Evolutionary conservation across 2,329 filamentous ascomycete species (phyloP).

Genomic region (Xylaria sp.): DNA sequence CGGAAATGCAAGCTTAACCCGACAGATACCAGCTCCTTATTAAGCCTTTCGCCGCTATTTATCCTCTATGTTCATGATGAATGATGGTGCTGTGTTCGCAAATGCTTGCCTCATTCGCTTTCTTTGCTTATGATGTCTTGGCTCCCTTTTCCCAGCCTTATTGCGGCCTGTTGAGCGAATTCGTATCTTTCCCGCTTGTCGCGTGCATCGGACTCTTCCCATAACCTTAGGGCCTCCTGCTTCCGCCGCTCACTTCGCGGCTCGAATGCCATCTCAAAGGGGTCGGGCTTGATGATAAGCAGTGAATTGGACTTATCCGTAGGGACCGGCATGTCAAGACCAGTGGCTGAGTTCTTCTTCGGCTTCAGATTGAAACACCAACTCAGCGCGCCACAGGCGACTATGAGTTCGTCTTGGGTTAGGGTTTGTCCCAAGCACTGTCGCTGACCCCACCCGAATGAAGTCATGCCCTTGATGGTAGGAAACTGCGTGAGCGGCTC

Average conservation of each 20-base stretch:
- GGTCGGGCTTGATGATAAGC: constrained; percentile 67
- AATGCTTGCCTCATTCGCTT: not conserved
- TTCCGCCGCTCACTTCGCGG: constrained; percentile 57
- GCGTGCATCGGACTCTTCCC: constrained; percentile 50
- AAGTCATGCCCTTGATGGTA: constrained; percentile 63
- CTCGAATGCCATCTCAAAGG: constrained; percentile 65
- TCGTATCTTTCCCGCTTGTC: constrained; percentile 46
- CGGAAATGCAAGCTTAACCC: not conserved
- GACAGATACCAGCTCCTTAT: constrained; percentile 3
- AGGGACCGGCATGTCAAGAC: constrained; percentile 55
- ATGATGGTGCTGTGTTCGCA: not conserved
- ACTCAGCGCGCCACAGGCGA: constrained; percentile 61
- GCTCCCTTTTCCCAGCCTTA: constrained; percentile 2
- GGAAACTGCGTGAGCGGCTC: constrained; percentile 62
- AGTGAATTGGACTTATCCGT: constrained; percentile 64
- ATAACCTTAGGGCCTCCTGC: constrained; percentile 53
- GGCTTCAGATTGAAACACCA: constrained; percentile 56
- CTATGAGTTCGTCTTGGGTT: constrained; percentile 59
- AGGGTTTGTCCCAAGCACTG: constrained; percentile 53
- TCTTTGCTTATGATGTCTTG: constrained; percentile 2
- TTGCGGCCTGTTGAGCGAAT: constrained; percentile 41
- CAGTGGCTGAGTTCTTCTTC: constrained; percentile 58
- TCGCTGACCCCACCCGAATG: constrained; percentile 66
- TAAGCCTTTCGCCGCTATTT: not conserved
- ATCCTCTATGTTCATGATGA: not conserved